Conservation (phyloP, 2,329 filamentous ascomycete species). For the Aspergillus quadrilineatus region DNA sequence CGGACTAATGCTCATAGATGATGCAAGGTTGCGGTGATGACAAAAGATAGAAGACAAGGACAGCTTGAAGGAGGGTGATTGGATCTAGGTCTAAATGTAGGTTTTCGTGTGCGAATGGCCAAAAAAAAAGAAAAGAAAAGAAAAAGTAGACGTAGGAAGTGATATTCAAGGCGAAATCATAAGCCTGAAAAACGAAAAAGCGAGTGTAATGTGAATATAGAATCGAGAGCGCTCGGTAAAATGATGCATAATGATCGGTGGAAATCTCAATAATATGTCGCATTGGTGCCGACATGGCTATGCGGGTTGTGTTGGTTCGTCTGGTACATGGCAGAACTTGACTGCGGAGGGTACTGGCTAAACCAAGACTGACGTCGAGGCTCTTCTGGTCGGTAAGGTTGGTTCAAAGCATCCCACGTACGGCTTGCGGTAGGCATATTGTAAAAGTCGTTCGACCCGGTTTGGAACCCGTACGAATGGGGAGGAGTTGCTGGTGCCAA, state of each 20-base stretch:
- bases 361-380: slow-evolving; percentile 37
- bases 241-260: neutral
- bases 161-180: slow-evolving; percentile 10
- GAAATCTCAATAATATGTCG: slow-evolving; percentile 22
- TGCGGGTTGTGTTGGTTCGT: slow-evolving; percentile 29
- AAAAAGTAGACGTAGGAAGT: neutral
- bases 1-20: slow-evolving; percentile 5
- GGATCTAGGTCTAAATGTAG: slow-evolving; percentile 16
- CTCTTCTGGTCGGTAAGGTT: slow-evolving; percentile 31
- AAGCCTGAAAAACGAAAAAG: neutral
- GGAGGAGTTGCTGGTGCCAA: slow-evolving; percentile 28
- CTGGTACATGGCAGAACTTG: slow-evolving; percentile 27
- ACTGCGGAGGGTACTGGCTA: slow-evolving; percentile 24
- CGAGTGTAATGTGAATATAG: neutral
- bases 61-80: neutral
- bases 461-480: slow-evolving; percentile 16
- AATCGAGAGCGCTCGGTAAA: neutral
- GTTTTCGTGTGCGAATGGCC: neutral
- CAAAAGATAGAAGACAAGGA: neutral
- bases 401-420: slow-evolving; percentile 39
- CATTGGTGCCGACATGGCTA: slow-evolving; percentile 25
- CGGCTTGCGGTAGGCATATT: slow-evolving; percentile 37
- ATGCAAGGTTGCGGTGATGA: neutral
- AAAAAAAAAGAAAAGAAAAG: neutral
- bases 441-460: slow-evolving; percentile 29